phyloP scores from a whole-genome alignment of 495 filamentous ascomycete genomes.

The Daldinia concentrica region DNA sequence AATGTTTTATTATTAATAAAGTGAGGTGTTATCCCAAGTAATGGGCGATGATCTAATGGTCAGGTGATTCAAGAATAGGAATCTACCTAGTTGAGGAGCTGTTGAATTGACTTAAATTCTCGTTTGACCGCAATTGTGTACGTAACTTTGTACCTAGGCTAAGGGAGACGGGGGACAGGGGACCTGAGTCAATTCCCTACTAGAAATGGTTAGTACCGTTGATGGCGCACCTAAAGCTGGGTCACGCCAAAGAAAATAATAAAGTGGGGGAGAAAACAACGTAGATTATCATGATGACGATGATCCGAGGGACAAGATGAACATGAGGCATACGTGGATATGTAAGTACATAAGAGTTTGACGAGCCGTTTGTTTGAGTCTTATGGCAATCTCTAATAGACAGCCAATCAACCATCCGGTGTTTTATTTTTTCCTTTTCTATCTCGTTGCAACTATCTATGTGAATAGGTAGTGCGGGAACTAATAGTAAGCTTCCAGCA shows the following conservation, averaged over 20 bases:
- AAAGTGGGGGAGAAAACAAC: conserved; percentile 27
- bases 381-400: not conserved
- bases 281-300: conserved; percentile 31
- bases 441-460: not conserved
- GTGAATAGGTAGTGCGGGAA: not conserved
- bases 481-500: conserved; percentile 14
- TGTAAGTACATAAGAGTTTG: not conserved
- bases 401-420: not conserved
- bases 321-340: not conserved
- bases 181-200: conserved; percentile 29
- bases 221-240: conserved; percentile 13
- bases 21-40: not conserved
- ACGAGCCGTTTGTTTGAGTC: conserved; percentile 9
- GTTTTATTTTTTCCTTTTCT: not conserved
- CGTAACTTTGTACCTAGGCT: not conserved
- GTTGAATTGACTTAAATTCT: conserved; percentile 20
- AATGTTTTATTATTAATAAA: not conserved
- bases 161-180: conserved; percentile 18
- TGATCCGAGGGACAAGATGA: conserved; percentile 7
- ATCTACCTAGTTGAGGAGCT: not conserved
- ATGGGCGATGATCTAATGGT: not conserved
- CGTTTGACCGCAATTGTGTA: conserved; percentile 12
- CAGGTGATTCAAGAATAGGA: no score
- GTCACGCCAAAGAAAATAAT: conserved; percentile 16
- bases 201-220: conserved; percentile 21